A percentile compares a stretch with the other conserved stretches of the same genome.
Evolutionary conservation across 805 yeast species (phyloP).

Genomic region (Schizosaccharomyces osmophilus): DNA sequence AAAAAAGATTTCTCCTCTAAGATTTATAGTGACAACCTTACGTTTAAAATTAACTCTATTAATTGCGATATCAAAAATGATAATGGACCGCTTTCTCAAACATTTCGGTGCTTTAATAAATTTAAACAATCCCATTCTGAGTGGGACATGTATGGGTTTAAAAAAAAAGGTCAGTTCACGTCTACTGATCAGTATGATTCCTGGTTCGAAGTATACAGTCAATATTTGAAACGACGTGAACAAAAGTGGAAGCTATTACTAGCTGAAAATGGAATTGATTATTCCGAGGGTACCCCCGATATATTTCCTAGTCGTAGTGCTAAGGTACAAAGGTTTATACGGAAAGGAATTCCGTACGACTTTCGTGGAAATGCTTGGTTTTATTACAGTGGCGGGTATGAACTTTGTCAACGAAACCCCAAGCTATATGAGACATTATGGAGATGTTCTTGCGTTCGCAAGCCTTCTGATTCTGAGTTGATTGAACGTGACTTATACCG

Average conservation of each 20-base stretch:
- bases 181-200: slow-evolving; percentile 32
- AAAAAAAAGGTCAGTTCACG: slow-evolving; percentile 33
- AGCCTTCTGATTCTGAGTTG: slow-evolving; percentile 65
- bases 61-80: not conserved
- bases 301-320: slow-evolving; percentile 60
- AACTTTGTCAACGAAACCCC: slow-evolving; percentile 30
- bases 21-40: not conserved
- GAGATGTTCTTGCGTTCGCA: slow-evolving; percentile 25
- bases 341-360: slow-evolving; percentile 88
- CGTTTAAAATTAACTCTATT: not conserved
- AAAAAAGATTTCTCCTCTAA: not conserved
- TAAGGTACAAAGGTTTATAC: slow-evolving; percentile 51
- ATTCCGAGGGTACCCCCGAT: not conserved
- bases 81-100: not conserved
- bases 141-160: slow-evolving; percentile 71
- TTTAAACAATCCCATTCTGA: not conserved
- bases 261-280: slow-evolving; percentile 38
- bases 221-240: slow-evolving; percentile 37
- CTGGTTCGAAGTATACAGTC: slow-evolving; percentile 55
- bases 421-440: slow-evolving; percentile 57
- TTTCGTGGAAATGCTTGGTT: slow-evolving; percentile 98
- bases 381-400: slow-evolving; percentile 70
- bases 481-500: slow-evolving; percentile 83
- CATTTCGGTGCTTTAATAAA: not conserved
- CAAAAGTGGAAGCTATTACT: slow-evolving; percentile 52